Evolutionary conservation across 1,284 basidiomycete species (phyloP).

Genomic region (Papiliotrema flavescens): DNA sequence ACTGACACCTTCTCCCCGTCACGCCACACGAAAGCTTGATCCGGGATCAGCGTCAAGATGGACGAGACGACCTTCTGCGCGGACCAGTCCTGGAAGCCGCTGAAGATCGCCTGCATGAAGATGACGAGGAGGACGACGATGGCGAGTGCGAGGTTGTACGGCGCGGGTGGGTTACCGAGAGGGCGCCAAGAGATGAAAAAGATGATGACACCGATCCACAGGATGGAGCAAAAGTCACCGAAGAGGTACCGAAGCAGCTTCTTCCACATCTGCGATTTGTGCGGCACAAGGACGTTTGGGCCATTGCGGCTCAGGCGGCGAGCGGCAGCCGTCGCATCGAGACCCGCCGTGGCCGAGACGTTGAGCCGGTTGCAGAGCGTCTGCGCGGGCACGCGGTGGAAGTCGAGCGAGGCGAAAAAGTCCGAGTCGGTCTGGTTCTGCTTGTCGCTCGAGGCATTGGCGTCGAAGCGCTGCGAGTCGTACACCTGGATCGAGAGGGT

Average conservation of each 20-base stretch:
- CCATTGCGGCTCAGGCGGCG: slow-evolving; percentile 51
- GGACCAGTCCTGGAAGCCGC: slow-evolving; percentile 54
- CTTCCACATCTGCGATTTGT: slow-evolving; percentile 53
- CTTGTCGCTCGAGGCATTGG: neutral
- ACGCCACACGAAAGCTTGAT: slow-evolving; percentile 54
- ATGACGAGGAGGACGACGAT: slow-evolving; percentile 42
- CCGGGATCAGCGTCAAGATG: slow-evolving; percentile 56
- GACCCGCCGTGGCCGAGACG: slow-evolving; percentile 51
- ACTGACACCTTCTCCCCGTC: slow-evolving; percentile 36
- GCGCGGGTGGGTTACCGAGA: slow-evolving; percentile 53
- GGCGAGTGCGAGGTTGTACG: slow-evolving; percentile 53
- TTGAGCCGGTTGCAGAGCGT: slow-evolving; percentile 53
- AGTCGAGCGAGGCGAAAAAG: slow-evolving; percentile 49
- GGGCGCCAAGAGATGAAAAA: slow-evolving; percentile 57
- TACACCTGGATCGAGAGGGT: slow-evolving; percentile 9
- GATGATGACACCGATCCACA: slow-evolving; percentile 56
- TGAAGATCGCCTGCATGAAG: slow-evolving; percentile 51
- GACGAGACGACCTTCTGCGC: slow-evolving; percentile 54
- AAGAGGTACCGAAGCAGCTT: slow-evolving; percentile 57
- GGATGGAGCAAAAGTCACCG: slow-evolving; percentile 56
- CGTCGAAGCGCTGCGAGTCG: slow-evolving; percentile 10
- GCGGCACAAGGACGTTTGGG: slow-evolving; percentile 55
- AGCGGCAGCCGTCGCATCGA: slow-evolving; percentile 52
- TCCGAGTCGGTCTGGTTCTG: slow-evolving; percentile 3
- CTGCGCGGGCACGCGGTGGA: slow-evolving; percentile 51